Evolutionary conservation across 495 filamentous ascomycete species (phyloP), one percentile per base, ranked within the genome.

Genomic region (Hypoxylon fuscum): DNA sequence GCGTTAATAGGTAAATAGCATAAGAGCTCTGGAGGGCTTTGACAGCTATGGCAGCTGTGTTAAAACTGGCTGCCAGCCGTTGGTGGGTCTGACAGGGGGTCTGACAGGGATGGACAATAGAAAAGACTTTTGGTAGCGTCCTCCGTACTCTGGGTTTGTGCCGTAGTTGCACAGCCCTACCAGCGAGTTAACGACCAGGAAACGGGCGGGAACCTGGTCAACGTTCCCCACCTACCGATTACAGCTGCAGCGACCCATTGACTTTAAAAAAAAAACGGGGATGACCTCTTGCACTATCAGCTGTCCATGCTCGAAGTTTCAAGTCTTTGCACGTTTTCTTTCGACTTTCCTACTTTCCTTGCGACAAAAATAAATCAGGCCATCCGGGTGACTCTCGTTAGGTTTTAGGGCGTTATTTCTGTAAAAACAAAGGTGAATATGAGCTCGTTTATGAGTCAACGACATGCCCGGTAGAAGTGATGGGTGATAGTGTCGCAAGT

Each of bases 81-180:
- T n/a, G n/a, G n/a, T n/a, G n/a, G n/a, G n/a, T n/a, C n/a, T n/a
- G n/a, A n/a, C n/a, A n/a, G n/a, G n/a, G n/a, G n/a, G n/a, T n/a
- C n/a, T n/a, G n/a, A n/a, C n/a, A n/a, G n/a, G n/a, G n/a, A n/a
- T n/a, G n/a, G n/a, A n/a, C n/a, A n/a, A n/a, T n/a, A n/a, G n/a
- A n/a, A n/a, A n/a, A n/a, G n/a, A n/a, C n/a, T n/a, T n/a, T n/a
- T n/a, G n/a, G n/a, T n/a, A n/a, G n/a, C n/a, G n/a, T n/a, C n/a
- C n/a, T n/a, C n/a, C n/a, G n/a, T n/a, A n/a, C n/a, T n/a, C n/a
- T n/a, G n/a, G n/a, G n/a, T n/a, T n/a, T n/a, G 14, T 29, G 25
- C 15, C 1, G 14, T n/a, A n/a, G n/a, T n/a, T 50, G 27, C 62
- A 65, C 62, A 65, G 62, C 62, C 62, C 62, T 65, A 65, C n/a